These are phyloP conservation scores for Alternaria viburni DNA, from an alignment of 2,329 filamentous ascomycete genomes.

Conservation along the genomic window DNA sequence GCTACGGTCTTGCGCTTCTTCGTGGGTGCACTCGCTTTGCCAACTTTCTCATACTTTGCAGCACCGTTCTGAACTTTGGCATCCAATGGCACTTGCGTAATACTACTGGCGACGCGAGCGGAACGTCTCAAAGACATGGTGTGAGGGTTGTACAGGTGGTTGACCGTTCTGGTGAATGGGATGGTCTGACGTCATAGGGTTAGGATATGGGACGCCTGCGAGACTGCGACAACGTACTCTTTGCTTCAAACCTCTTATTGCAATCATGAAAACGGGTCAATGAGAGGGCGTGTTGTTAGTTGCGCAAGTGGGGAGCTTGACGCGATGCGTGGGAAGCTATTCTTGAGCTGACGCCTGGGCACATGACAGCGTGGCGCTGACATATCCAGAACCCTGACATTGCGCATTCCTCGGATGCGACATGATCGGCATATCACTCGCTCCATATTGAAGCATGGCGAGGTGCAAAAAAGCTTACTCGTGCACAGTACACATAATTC, in stretches of 20 bases:
- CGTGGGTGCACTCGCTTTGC: slow-evolving; percentile 13
- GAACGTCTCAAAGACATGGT: slow-evolving; percentile 62
- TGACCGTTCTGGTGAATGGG: slow-evolving; percentile 1
- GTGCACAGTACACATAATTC: background rate
- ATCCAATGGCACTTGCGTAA: slow-evolving; percentile 24
- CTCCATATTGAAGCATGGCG: background rate
- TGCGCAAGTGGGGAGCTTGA: slow-evolving; percentile 14
- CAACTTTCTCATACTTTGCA: slow-evolving; percentile 16
- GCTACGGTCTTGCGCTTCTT: slow-evolving; percentile 35
- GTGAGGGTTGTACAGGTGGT: slow-evolving; percentile 1
- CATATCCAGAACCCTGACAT: slow-evolving; percentile 19
- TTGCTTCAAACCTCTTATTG: background rate
- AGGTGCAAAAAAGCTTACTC: background rate
- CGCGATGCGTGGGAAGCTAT: slow-evolving; percentile 18
- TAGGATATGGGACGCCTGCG: slow-evolving; percentile 54
- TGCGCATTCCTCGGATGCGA: slow-evolving; percentile 6
- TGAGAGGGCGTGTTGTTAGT: slow-evolving; percentile 7
- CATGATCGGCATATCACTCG: background rate
- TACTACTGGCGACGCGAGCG: slow-evolving; percentile 51
- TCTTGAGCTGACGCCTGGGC: slow-evolving; percentile 31
- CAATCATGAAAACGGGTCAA: background rate
- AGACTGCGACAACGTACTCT: slow-evolving; percentile 7
- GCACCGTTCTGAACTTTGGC: slow-evolving; percentile 12
- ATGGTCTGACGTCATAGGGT: slow-evolving; percentile 31
- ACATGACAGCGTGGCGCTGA: slow-evolving; percentile 37